phyloP scores from a whole-genome alignment of 2,329 filamentous ascomycete genomes.

The Colletotrichum phormii region DNA sequence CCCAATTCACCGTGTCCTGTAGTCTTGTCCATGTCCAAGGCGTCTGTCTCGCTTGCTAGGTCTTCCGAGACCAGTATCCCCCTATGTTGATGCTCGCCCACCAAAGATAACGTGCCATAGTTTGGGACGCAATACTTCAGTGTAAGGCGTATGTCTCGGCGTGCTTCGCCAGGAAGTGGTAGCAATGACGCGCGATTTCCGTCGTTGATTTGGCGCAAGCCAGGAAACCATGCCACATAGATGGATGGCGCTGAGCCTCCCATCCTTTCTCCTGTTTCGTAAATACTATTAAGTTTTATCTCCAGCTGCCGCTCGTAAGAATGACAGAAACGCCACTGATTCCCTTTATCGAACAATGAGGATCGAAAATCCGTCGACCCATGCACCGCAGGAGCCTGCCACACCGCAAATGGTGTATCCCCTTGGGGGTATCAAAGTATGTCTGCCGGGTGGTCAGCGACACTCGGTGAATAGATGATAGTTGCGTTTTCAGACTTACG shows the following conservation, averaged over 20 bases:
- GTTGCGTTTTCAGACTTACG: constrained; percentile 68
- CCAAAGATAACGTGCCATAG: neutral
- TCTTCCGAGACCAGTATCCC: neutral
- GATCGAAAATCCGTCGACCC: constrained; percentile 88
- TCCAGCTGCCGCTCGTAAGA: no score
- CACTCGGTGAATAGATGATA: neutral
- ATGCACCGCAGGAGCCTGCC: constrained; percentile 81
- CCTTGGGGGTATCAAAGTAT: constrained; percentile 87
- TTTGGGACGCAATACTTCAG: neutral
- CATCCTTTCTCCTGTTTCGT: neutral
- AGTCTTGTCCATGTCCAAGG: neutral
- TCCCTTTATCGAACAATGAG: constrained; percentile 60
- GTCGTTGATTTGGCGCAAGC: neutral
- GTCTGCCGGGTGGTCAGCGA: constrained; percentile 61
- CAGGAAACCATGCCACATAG: neutral
- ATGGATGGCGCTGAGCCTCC: neutral
- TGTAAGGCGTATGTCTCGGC: neutral
- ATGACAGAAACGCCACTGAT: neutral
- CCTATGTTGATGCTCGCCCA: neutral
- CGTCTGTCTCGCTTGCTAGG: constrained; percentile 7
- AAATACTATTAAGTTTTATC: neutral
- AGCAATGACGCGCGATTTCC: constrained; percentile 4
- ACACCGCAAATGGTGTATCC: constrained; percentile 92
- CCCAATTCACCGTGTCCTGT: neutral
- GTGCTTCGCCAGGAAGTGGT: constrained; percentile 4